Evolutionary conservation across 2,329 filamentous ascomycete species (phyloP).

Genomic region (Dactylellina leptospora): DNA sequence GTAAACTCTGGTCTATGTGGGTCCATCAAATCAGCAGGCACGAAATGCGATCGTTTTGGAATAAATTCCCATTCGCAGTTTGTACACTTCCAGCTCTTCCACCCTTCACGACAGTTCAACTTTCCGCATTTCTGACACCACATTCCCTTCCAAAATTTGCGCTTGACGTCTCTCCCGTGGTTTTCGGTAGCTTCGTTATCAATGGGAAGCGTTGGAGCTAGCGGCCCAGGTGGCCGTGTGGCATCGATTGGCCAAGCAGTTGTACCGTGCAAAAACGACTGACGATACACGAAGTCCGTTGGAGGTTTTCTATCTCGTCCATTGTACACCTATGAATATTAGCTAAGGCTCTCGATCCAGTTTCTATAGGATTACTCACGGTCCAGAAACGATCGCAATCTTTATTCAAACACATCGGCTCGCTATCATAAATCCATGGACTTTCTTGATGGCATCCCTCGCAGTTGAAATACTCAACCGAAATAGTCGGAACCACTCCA

Average conservation of each 20-base stretch:
- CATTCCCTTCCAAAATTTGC: constrained; percentile 69
- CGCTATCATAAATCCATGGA: constrained; percentile 60
- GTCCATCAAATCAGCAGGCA: constrained; percentile 60
- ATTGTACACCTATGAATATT: constrained; percentile 14
- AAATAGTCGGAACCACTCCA: constrained; percentile 59
- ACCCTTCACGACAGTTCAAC: constrained; percentile 70
- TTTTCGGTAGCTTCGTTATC: constrained; percentile 24
- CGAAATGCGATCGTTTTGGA: constrained; percentile 59
- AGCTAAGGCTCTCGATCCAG: background rate
- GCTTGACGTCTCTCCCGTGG: constrained; percentile 52
- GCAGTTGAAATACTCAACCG: constrained; percentile 59
- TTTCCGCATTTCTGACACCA: constrained; percentile 72
- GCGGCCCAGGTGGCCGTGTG: constrained; percentile 7
- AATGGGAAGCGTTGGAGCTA: constrained; percentile 31
- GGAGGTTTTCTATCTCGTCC: constrained; percentile 13
- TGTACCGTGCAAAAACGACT: constrained; percentile 56
- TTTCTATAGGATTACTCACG: constrained; percentile 58
- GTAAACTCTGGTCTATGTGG: constrained; percentile 59
- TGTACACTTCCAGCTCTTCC: constrained; percentile 71
- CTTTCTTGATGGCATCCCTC: constrained; percentile 60
- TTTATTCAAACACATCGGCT: constrained; percentile 69
- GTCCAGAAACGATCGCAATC: constrained; percentile 68
- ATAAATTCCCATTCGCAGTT: constrained; percentile 65
- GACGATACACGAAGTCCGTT: constrained; percentile 47
- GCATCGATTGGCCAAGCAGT: constrained; percentile 54